phyloP scores from a whole-genome alignment of 2,329 filamentous ascomycete species.

The Decorospora gaudefroyi region DNA sequence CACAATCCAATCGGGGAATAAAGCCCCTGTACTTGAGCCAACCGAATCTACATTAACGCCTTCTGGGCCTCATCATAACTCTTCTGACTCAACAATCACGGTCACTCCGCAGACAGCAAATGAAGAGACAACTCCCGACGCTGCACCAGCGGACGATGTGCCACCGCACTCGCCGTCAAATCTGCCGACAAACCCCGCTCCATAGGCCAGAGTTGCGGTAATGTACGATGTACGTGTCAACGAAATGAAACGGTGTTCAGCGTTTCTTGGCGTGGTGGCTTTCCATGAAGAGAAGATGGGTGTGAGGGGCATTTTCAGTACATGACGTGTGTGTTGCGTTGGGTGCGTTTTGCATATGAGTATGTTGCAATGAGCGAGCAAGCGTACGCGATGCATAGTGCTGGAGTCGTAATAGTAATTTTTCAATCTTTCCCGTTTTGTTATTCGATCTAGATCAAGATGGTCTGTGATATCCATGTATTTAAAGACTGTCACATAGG shows the following conservation, averaged over 20 bases:
- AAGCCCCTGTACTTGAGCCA: not conserved
- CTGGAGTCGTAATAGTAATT: not conserved
- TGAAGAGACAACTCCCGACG: not conserved
- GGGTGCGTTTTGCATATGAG: not conserved
- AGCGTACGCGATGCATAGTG: not conserved
- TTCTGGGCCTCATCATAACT: constrained; percentile 8
- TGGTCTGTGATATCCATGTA: too few species aligned
- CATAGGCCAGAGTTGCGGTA: not conserved
- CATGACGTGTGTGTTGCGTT: not conserved
- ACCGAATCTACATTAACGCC: constrained; percentile 1
- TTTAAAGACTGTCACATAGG: too few species aligned
- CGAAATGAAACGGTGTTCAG: not conserved
- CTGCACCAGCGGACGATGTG: not conserved
- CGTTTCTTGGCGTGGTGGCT: not conserved
- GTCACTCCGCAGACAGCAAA: constrained; percentile 10
- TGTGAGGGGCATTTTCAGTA: not conserved
- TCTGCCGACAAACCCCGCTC: not conserved
- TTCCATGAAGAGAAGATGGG: not conserved
- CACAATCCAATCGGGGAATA: not conserved
- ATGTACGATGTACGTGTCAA: constrained; percentile 1
- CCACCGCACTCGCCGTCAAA: not conserved
- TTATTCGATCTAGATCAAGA: too few species aligned
- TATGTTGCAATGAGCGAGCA: not conserved
- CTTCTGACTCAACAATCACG: constrained; percentile 11
- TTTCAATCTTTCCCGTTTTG: too few species aligned